Percentiles rank a stretch among this genome's conserved stretches.
Conservation (phyloP, 2,329 filamentous ascomycete species). For the Trichoderma atroviride region DNA sequence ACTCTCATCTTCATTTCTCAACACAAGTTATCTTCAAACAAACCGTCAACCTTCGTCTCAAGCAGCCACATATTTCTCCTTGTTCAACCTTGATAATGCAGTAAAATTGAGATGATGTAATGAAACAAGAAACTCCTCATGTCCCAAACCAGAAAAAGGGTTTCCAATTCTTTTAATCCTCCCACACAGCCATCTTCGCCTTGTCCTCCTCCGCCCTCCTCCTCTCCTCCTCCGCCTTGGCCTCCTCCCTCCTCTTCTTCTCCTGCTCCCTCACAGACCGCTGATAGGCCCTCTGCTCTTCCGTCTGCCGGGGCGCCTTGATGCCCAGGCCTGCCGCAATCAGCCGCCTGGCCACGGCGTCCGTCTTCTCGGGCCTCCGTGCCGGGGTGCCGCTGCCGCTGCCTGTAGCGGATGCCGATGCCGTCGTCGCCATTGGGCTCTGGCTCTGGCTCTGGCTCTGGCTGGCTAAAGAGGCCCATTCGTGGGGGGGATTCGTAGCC, state of each 20-base stretch:
- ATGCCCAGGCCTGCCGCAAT: slow-evolving; percentile 88
- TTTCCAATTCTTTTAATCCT: slow-evolving; percentile 64
- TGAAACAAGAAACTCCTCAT: not conserved
- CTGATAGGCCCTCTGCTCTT: slow-evolving; percentile 88
- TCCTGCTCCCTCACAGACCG: slow-evolving; percentile 81
- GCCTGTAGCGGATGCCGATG: slow-evolving; percentile 1
- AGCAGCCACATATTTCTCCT: not conserved
- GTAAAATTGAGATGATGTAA: not conserved
- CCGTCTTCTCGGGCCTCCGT: slow-evolving; percentile 82
- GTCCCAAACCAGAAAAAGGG: not conserved
- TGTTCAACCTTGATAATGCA: not conserved
- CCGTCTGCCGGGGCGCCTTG: slow-evolving; percentile 76
- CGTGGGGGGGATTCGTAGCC: slow-evolving; percentile 30
- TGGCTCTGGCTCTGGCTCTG: not conserved
- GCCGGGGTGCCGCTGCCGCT: slow-evolving; percentile 31
- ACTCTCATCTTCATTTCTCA: not conserved
- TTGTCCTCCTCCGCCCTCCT: slow-evolving; percentile 68
- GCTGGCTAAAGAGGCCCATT: slow-evolving; percentile 13
- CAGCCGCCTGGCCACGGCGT: slow-evolving; percentile 84
- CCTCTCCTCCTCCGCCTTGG: slow-evolving; percentile 65
- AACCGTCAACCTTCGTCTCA: not conserved
- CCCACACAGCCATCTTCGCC: slow-evolving; percentile 86
- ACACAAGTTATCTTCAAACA: not conserved
- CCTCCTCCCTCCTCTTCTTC: slow-evolving; percentile 72
- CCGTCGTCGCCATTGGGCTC: slow-evolving; percentile 6